A percentile compares a stretch with the other conserved stretches of the same genome.
phyloP scores from a whole-genome alignment of 768 basidiomycete genomes.

The Rhizopogon vinicolor region DNA sequence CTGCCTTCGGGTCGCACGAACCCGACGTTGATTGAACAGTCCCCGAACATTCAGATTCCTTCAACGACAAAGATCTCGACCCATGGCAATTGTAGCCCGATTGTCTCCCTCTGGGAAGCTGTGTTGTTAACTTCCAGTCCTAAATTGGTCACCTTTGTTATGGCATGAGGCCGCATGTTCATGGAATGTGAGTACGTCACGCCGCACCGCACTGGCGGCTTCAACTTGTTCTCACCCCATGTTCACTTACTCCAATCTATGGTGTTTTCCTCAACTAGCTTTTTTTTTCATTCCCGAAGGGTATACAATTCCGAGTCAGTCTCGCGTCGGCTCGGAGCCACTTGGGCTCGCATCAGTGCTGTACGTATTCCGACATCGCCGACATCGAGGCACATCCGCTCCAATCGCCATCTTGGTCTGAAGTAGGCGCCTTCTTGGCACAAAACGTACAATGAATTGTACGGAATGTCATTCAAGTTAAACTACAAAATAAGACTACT shows the following conservation, averaged over 20 bases:
- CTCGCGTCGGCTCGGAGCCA: not conserved
- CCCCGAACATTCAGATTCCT: not conserved
- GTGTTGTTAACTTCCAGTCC: not conserved
- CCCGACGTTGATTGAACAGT: no score
- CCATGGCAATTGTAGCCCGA: not conserved
- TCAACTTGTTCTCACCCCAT: not conserved
- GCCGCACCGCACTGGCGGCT: not conserved
- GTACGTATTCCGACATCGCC: not conserved
- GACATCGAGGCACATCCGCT: not conserved
- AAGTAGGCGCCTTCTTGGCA: not conserved
- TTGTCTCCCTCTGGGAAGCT: not conserved
- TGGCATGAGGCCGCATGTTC: not conserved
- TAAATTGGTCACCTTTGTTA: not conserved
- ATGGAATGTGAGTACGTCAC: not conserved
- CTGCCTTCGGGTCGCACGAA: not conserved
- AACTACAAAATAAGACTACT: no score
- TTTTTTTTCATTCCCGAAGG: not conserved
- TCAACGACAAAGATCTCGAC: not conserved
- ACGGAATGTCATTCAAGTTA: no score
- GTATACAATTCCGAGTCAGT: not conserved
- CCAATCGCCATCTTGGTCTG: not conserved
- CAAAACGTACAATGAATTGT: not conserved
- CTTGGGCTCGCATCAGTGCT: not conserved
- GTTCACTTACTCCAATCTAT: not conserved
- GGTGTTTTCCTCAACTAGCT: not conserved